Conservation (phyloP, 306 rosid genomes). For the Cucumis cinereus region DNA sequence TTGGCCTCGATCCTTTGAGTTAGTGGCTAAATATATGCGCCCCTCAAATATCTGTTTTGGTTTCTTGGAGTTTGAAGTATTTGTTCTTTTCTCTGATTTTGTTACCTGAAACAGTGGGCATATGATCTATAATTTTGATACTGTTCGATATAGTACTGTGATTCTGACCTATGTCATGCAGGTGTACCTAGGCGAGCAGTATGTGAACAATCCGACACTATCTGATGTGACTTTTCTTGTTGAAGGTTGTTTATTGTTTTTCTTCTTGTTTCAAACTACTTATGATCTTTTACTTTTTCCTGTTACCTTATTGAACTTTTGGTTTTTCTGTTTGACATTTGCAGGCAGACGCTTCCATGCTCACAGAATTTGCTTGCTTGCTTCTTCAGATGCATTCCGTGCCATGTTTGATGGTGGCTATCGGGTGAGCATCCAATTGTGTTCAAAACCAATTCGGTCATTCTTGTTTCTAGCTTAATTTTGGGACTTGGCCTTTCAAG, state of each 20-base stretch:
- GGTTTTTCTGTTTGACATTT: slow-evolving; percentile 14
- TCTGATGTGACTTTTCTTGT: slow-evolving; percentile 93
- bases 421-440: slow-evolving; percentile 48
- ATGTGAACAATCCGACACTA: slow-evolving; percentile 65
- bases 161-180: slow-evolving; percentile 30
- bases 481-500: background rate
- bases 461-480: slow-evolving; percentile 2
- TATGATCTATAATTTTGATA: background rate
- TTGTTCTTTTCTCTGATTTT: background rate
- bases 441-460: background rate
- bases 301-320: background rate
- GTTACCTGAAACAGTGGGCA: background rate
- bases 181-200: slow-evolving; percentile 94
- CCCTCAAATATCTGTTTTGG: background rate
- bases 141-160: background rate
- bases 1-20: background rate
- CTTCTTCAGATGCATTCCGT: slow-evolving; percentile 94
- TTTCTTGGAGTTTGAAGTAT: background rate
- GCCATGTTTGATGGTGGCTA: slow-evolving; percentile 99
- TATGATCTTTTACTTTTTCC: background rate
- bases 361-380: slow-evolving; percentile 91
- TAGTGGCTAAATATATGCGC: background rate
- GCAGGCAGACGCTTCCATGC: slow-evolving; percentile 91
- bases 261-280: background rate
- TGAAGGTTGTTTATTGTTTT: slow-evolving; percentile 48